phyloP scores from a whole-genome alignment of 306 rosid species.

The Lathyrus sativus region DNA sequence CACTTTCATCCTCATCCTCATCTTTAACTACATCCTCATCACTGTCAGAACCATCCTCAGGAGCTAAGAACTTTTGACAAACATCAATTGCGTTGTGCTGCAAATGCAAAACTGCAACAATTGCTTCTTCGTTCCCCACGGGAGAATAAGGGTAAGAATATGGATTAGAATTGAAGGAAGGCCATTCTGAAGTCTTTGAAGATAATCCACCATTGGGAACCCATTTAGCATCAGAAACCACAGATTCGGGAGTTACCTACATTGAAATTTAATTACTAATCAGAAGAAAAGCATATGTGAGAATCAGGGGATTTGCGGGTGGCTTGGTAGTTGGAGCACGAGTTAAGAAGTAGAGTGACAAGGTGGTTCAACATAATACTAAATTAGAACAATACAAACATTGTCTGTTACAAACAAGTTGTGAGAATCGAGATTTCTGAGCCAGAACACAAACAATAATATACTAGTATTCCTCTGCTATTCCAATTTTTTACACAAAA shows the following conservation, averaged over 20 bases:
- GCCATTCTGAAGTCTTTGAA: slow-evolving; percentile 49
- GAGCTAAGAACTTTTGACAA: slow-evolving; percentile 50
- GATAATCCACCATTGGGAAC: slow-evolving; percentile 14
- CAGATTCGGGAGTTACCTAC: slow-evolving; percentile 38
- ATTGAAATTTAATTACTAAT: slow-evolving; percentile 12
- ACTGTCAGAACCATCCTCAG: slow-evolving; percentile 38
- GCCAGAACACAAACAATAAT: background rate
- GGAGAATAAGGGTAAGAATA: slow-evolving; percentile 16
- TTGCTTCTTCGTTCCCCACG: slow-evolving; percentile 41
- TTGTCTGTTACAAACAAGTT: background rate
- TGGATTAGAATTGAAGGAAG: slow-evolving; percentile 34
- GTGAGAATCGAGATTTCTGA: slow-evolving; percentile 4
- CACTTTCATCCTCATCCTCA: slow-evolving; percentile 30
- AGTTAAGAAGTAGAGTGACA: background rate
- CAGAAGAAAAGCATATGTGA: background rate
- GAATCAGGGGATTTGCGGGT: background rate
- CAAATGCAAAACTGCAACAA: slow-evolving; percentile 40
- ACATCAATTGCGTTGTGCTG: slow-evolving; percentile 51
- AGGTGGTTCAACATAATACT: background rate
- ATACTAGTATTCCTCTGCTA: background rate
- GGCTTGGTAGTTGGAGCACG: no score
- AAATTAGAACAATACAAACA: background rate
- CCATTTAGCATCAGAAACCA: slow-evolving; percentile 38
- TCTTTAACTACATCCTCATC: slow-evolving; percentile 41
- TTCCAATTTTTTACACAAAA: slow-evolving; percentile 23